These are phyloP conservation scores for Neofusicoccum parvum DNA, from an alignment of 2,329 filamentous ascomycete species.

Conservation along the genomic window DNA sequence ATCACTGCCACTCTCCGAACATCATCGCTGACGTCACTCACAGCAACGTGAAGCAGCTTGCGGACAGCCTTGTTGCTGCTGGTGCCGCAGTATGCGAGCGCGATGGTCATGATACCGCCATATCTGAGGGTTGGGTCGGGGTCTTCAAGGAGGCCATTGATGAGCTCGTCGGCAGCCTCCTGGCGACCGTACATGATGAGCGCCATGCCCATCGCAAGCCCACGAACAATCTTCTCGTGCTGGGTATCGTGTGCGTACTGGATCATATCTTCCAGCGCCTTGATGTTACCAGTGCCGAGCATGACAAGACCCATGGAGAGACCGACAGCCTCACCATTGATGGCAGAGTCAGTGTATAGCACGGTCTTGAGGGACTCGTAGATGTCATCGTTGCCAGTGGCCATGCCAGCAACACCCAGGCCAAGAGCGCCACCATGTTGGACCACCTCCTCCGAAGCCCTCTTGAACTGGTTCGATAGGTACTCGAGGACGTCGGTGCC, in stretches of 20 bases:
- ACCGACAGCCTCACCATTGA: slow-evolving; percentile 96
- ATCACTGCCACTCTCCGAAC: slow-evolving; percentile 95
- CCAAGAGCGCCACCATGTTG: slow-evolving; percentile 96
- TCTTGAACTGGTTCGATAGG: slow-evolving; percentile 72
- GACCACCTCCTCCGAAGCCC: slow-evolving; percentile 85
- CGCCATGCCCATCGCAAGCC: slow-evolving; percentile 93
- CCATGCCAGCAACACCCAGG: slow-evolving; percentile 96
- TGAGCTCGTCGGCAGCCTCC: slow-evolving; percentile 90
- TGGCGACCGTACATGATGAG: slow-evolving; percentile 97
- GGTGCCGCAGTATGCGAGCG: slow-evolving; percentile 93
- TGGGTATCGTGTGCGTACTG: slow-evolving; percentile 97
- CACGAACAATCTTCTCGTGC: slow-evolving; percentile 98
- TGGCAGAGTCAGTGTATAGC: slow-evolving; percentile 88
- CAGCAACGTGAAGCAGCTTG: slow-evolving; percentile 90
- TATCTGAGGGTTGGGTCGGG: slow-evolving; percentile 93
- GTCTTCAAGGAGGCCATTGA: slow-evolving; percentile 89
- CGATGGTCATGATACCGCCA: slow-evolving; percentile 98
- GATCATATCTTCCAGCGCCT: slow-evolving; percentile 94
- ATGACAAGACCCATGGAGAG: slow-evolving; percentile 97
- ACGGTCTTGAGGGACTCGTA: slow-evolving; percentile 90
- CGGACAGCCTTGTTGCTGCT: slow-evolving; percentile 98
- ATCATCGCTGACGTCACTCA: slow-evolving; percentile 97
- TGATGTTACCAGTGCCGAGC: slow-evolving; percentile 95
- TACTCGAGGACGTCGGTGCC: slow-evolving; percentile 86
- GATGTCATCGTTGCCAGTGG: slow-evolving; percentile 84